These are phyloP conservation scores for Saccharomycopsis crataegensis DNA, from an alignment of 1,139 yeast species.

Conservation along the genomic window DNA sequence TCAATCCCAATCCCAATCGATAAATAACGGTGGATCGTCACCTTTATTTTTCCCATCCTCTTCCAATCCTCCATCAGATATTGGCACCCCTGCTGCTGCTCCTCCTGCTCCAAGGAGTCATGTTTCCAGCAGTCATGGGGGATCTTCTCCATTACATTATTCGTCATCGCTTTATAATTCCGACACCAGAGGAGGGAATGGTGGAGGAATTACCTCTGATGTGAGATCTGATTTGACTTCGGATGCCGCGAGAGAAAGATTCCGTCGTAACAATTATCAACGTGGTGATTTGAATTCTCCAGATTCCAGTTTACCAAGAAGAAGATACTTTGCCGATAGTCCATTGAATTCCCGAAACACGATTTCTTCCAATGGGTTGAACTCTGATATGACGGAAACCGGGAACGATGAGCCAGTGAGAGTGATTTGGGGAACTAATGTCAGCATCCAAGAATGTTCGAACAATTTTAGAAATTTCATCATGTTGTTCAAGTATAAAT, in stretches of 20 bases:
- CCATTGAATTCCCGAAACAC: slow-evolving; percentile 10
- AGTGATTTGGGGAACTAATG: slow-evolving; percentile 98
- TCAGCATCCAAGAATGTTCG: slow-evolving; percentile 81
- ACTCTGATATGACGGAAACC: slow-evolving; percentile 17
- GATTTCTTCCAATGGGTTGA: slow-evolving; percentile 11
- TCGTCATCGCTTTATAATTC: slow-evolving; percentile 35
- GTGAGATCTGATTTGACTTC: slow-evolving; percentile 28
- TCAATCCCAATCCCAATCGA: slow-evolving; percentile 22
- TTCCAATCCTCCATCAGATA: slow-evolving; percentile 25
- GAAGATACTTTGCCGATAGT: slow-evolving; percentile 30
- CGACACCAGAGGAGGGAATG: slow-evolving; percentile 19
- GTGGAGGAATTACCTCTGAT: slow-evolving; percentile 29
- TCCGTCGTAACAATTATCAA: slow-evolving; percentile 28
- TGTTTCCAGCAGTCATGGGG: slow-evolving; percentile 20
- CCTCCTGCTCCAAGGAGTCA: slow-evolving; percentile 22
- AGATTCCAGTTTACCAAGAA: slow-evolving; percentile 45
- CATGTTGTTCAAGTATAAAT: slow-evolving; percentile 73
- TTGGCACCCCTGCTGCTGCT: slow-evolving; percentile 18
- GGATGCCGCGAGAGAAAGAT: slow-evolving; percentile 25
- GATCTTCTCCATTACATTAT: slow-evolving; percentile 41
- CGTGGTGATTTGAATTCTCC: slow-evolving; percentile 56
- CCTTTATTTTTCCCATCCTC: slow-evolving; percentile 59
- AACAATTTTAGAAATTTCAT: slow-evolving; percentile 75
- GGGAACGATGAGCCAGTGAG: slow-evolving; percentile 63
- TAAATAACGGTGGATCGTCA: slow-evolving; percentile 45